A percentile compares a stretch with the other conserved stretches of the same genome.
Conservation (phyloP, 208 protist species). For the Leishmania braziliensis region DNA sequence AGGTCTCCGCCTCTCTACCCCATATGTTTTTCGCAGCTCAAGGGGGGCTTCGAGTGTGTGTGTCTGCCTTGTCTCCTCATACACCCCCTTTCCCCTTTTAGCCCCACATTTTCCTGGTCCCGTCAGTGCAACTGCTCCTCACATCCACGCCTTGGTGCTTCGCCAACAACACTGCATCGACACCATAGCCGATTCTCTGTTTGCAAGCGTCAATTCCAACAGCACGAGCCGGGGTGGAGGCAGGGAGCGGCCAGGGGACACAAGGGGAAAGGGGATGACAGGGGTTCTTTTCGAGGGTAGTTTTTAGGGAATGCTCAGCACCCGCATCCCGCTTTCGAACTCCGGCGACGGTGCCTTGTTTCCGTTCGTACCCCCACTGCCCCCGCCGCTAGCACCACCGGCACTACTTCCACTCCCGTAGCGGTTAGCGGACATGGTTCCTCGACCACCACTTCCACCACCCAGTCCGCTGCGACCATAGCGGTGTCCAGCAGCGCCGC, state of each 20-base stretch:
- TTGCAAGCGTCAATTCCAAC: background rate
- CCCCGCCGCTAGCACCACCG: background rate
- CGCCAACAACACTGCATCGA: background rate
- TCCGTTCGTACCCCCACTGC: background rate
- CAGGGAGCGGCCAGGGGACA: background rate
- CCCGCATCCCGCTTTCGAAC: conserved; percentile 9
- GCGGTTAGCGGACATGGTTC: background rate
- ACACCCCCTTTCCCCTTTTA: background rate
- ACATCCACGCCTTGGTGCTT: background rate
- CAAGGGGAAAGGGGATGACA: background rate
- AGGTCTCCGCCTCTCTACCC: background rate
- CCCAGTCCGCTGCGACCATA: background rate
- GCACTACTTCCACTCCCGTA: background rate
- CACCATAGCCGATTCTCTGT: background rate
- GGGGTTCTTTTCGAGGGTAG: background rate
- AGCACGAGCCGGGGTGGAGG: background rate
- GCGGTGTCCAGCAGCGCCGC: background rate
- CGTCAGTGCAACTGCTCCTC: background rate
- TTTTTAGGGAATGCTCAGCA: conserved; percentile 20
- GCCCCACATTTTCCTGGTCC: background rate
- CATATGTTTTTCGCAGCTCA: too few relatives aligned
- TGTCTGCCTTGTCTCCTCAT: background rate
- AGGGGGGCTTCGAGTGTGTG: background rate
- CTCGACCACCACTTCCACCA: background rate
- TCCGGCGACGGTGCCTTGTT: conserved; percentile 13